Evolutionary conservation across 306 rosid species (phyloP), one percentile per base, ranked within the genome.

Genomic region (Quillaja saponaria): DNA sequence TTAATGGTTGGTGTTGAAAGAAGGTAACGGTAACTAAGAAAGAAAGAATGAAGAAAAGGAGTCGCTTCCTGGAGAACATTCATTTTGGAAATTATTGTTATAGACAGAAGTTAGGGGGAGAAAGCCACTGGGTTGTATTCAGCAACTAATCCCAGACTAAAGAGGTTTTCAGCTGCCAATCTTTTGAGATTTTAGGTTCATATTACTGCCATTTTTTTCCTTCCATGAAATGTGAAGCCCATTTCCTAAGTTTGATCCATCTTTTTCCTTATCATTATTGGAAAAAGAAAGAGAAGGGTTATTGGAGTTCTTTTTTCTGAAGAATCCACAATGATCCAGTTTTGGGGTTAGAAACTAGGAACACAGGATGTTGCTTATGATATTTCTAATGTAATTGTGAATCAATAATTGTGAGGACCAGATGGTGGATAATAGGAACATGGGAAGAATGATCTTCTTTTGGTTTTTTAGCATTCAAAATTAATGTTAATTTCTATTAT

Each of bases 271-370:
- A 25, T 78, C 76, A 65, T 73, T 66, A 37, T 62, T 49, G 66
- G 44, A 64, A 71, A 59, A 49, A 45, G 46, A 59, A 63, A 66
- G 65, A 69, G 80, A 72, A 58, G 80, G 78, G 69, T 82, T 76
- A 46, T 78, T 76, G 77, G 71, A 67, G 60, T 72, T 68, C 21
- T 25, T 59, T 31, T 38, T 80, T 68, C 50, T 63, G 49, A 21
- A 61, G 60, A 66, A 72, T 75, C 80, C 80, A 72, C 66, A 46
- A 63, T 67, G 82, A 73, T 77, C 77, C 85, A 72, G 69, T 79
- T 85, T 85, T 81, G 95, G 74, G 87, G 83, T 64, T 76, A 63
- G 66, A 61, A 67, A 57, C 60, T 76, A 63, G 66, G 57, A 67
- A 57, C 60, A 58, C 62, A 63, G 80, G 78, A 64, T 68, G 66